phyloP scores from a whole-genome alignment of 768 basidiomycete genomes.

The Xerocomus brunneocitrinus region DNA sequence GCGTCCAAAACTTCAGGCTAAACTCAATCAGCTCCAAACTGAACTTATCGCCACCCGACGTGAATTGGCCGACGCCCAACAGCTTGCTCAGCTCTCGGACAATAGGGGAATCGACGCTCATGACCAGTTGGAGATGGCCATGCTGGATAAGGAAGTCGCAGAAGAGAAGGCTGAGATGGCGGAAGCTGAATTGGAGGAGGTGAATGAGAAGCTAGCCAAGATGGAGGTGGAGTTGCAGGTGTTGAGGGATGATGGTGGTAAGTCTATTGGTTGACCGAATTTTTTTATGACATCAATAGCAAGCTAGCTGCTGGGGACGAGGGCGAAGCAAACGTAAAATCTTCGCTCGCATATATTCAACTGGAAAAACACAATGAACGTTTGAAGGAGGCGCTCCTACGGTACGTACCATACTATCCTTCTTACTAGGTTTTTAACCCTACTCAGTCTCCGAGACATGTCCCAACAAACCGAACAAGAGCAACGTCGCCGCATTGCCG shows the following conservation, averaged over 20 bases:
- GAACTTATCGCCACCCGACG: conserved; percentile 75
- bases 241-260: conserved; percentile 54
- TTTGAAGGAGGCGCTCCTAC: conserved; percentile 88
- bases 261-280: neutral
- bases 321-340: conserved; percentile 39
- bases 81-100: conserved; percentile 70
- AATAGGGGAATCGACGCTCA: conserved; percentile 68
- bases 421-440: neutral
- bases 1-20: conserved; percentile 88
- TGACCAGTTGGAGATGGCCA: conserved; percentile 91
- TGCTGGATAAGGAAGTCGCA: conserved; percentile 94
- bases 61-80: conserved; percentile 70
- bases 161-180: conserved; percentile 86
- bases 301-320: conserved; percentile 25
- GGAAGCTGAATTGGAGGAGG: conserved; percentile 71
- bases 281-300: conserved; percentile 2
- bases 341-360: conserved; percentile 70
- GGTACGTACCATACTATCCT: conserved; percentile 39
- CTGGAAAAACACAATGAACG: conserved; percentile 96
- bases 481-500: conserved; percentile 69
- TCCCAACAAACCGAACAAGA: conserved; percentile 86
- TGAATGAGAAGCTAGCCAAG: conserved; percentile 73
- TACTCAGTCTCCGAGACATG: conserved; percentile 74
- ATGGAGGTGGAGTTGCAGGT: conserved; percentile 82
- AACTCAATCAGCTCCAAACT: conserved; percentile 74